Percentiles rank a stretch among this genome's conserved stretches.
These are phyloP conservation scores for Pholiota adiposa DNA, from an alignment of 1,284 basidiomycete species.

Conservation along the genomic window DNA sequence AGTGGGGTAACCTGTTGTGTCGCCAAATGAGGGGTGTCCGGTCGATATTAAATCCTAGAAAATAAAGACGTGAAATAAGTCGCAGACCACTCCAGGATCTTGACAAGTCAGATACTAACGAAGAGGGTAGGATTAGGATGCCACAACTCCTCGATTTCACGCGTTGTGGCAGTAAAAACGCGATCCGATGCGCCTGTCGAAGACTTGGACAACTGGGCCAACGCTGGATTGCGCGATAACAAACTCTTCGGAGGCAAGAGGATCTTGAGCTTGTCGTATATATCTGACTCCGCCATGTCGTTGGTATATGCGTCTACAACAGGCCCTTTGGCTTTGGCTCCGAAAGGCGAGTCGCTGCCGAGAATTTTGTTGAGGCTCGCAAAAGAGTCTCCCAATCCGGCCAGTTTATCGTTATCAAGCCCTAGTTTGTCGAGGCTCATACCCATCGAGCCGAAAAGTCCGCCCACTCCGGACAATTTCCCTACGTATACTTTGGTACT, in stretches of 20 bases:
- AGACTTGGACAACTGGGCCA: constrained; percentile 14
- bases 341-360: not conserved
- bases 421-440: not conserved
- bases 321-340: not conserved
- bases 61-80: not conserved
- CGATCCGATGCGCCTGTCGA: constrained; percentile 7
- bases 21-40: constrained; percentile 6
- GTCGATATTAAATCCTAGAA: constrained; percentile 19
- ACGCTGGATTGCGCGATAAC: constrained; percentile 14
- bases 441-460: not conserved
- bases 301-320: constrained; percentile 14
- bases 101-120: constrained; percentile 16
- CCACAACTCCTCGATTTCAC: constrained; percentile 22
- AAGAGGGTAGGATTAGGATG: constrained; percentile 25
- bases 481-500: constrained; percentile 11
- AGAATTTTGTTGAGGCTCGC: not conserved
- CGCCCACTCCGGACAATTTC: not conserved
- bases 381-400: not conserved
- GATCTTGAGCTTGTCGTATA: constrained; percentile 17
- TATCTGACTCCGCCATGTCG: constrained; percentile 12
- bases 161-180: constrained; percentile 1
- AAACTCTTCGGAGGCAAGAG: constrained; percentile 20
- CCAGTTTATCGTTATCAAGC: not conserved
- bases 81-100: too few species aligned
- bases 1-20: constrained; percentile 15